Evolutionary conservation across 148 eudicot genomes (phyloP).

Genomic region (Hydrangea macrophylla): DNA sequence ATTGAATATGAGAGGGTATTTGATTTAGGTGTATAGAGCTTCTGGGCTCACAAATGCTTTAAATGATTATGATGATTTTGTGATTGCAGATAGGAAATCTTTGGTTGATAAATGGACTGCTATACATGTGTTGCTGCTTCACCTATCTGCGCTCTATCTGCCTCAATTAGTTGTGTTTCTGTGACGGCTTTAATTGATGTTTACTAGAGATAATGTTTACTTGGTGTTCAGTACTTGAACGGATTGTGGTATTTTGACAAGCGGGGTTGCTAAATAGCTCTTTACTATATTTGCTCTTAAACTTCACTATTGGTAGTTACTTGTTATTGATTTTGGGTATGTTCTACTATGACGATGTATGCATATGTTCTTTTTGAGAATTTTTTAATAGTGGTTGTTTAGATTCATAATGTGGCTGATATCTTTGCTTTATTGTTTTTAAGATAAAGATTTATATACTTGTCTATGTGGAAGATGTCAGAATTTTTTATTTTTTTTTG

Average conservation of each 20-base stretch:
- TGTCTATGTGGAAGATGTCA: no score
- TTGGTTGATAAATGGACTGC: conserved; percentile 86
- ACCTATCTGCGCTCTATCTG: conserved; percentile 39
- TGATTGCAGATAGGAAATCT: conserved; percentile 78
- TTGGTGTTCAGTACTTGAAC: conserved; percentile 18
- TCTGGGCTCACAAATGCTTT: conserved; percentile 87
- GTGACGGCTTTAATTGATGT: conserved; percentile 29
- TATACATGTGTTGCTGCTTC: conserved; percentile 76
- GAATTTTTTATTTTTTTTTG: no score
- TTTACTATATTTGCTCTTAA: neutral
- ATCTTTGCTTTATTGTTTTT: neutral
- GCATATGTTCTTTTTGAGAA: neutral
- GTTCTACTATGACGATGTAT: neutral
- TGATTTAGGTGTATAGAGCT: conserved; percentile 94
- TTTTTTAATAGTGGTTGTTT: neutral
- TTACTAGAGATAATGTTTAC: conserved; percentile 13
- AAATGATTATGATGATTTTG: conserved; percentile 91
- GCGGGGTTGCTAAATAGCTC: neutral
- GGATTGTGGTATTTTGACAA: conserved; percentile 9
- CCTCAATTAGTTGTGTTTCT: conserved; percentile 37
- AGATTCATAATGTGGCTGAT: neutral
- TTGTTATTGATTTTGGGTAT: neutral
- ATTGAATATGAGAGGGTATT: conserved; percentile 69
- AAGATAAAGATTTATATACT: neutral
- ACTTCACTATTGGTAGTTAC: neutral